phyloP scores from a whole-genome alignment of 2,329 filamentous ascomycete genomes.

The Sporothrix inflata region DNA sequence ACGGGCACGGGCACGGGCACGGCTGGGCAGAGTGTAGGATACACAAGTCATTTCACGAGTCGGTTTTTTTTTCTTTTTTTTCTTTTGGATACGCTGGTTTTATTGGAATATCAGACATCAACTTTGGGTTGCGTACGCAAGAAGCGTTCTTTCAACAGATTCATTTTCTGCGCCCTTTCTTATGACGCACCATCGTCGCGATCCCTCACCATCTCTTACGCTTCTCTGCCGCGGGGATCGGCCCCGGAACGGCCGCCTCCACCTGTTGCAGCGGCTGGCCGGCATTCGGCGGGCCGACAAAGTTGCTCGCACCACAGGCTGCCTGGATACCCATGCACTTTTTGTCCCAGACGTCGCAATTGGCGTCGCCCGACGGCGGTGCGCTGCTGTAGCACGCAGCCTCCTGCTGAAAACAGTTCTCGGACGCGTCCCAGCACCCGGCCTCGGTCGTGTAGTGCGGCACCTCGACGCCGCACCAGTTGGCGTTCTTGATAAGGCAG shows the following conservation, averaged over 20 bases:
- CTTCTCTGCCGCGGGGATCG: conserved; percentile 38
- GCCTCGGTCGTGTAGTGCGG: conserved; percentile 56
- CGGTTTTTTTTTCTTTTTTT: too few relatives aligned
- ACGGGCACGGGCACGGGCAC: too few relatives aligned
- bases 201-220: not conserved
- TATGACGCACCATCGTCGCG: not conserved
- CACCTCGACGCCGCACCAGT: conserved; percentile 71
- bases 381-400: conserved; percentile 61
- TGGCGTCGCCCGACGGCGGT: conserved; percentile 60
- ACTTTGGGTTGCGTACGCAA: too few relatives aligned
- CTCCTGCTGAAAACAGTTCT: conserved; percentile 62
- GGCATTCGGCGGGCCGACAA: conserved; percentile 52
- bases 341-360: conserved; percentile 64
- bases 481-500: conserved; percentile 68
- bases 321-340: conserved; percentile 60
- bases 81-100: too few relatives aligned
- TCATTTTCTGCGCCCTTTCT: not conserved
- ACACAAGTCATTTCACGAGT: too few relatives aligned
- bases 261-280: conserved; percentile 45
- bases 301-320: conserved; percentile 49
- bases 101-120: too few relatives aligned
- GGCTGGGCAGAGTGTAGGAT: too few relatives aligned
- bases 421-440: conserved; percentile 63
- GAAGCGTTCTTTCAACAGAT: not conserved
- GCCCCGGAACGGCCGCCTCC: conserved; percentile 40